These are phyloP conservation scores for Colletotrichum liaoningense DNA, from an alignment of 2,329 filamentous ascomycete genomes.

Conservation along the genomic window DNA sequence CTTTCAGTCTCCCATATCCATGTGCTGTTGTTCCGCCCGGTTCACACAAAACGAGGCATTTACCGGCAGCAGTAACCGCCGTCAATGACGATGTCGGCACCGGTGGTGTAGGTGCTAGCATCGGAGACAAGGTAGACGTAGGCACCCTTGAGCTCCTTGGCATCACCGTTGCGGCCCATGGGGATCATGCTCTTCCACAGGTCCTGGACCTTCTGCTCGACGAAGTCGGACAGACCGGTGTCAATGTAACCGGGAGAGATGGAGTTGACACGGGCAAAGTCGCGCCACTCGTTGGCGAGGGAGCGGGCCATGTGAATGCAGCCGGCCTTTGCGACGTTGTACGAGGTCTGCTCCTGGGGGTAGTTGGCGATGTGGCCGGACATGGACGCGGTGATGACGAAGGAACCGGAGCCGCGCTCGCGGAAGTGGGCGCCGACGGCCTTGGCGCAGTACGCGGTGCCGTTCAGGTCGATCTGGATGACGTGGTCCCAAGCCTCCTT, in stretches of 20 bases:
- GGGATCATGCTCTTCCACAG: slow-evolving; percentile 82
- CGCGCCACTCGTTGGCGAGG: slow-evolving; percentile 74
- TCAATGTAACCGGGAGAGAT: slow-evolving; percentile 77
- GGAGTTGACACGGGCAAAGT: slow-evolving; percentile 74
- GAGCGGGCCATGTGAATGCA: slow-evolving; percentile 58
- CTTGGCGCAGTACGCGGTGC: slow-evolving; percentile 77
- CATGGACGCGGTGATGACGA: slow-evolving; percentile 78
- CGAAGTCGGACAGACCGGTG: slow-evolving; percentile 75
- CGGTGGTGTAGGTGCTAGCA: slow-evolving; percentile 81
- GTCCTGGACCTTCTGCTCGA: slow-evolving; percentile 74
- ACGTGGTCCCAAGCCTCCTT: slow-evolving; percentile 76
- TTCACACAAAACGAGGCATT: slow-evolving; percentile 20
- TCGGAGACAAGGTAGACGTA: slow-evolving; percentile 83
- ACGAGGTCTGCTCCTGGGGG: slow-evolving; percentile 75
- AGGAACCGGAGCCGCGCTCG: slow-evolving; percentile 71
- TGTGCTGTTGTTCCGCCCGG: slow-evolving; percentile 14
- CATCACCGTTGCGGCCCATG: slow-evolving; percentile 75
- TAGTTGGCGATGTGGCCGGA: slow-evolving; percentile 78
- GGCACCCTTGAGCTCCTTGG: slow-evolving; percentile 80
- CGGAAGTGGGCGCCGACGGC: slow-evolving; percentile 74
- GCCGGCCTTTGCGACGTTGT: slow-evolving; percentile 74
- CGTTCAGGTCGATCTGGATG: slow-evolving; percentile 72
- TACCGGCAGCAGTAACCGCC: slow-evolving; percentile 71
- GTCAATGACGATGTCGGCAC: slow-evolving; percentile 76
- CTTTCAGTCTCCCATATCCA: slow-evolving; percentile 1